phyloP scores from a whole-genome alignment of 2,329 filamentous ascomycete species.

The Ophiosphaerella narmari region DNA sequence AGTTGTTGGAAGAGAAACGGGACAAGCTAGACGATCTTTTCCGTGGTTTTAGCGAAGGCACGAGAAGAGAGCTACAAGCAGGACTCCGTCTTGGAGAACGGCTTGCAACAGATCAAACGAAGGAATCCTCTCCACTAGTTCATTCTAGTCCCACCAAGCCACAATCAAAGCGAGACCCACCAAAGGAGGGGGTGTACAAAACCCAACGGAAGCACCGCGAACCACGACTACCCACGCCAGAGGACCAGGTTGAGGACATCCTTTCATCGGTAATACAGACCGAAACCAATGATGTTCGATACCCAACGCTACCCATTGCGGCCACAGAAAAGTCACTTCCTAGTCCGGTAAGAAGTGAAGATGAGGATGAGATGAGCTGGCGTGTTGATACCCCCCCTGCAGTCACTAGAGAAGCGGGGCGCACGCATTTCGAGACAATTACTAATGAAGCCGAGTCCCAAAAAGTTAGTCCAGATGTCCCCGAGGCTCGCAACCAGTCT shows the following conservation, averaged over 20 bases:
- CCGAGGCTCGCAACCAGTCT: background rate
- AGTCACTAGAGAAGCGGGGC: constrained; percentile 1
- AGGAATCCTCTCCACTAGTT: constrained; percentile 18
- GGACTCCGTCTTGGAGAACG: constrained; percentile 47
- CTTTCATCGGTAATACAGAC: constrained; percentile 14
- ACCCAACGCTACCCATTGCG: constrained; percentile 24
- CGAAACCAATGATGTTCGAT: constrained; percentile 27
- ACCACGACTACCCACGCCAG: constrained; percentile 42
- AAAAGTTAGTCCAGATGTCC: background rate
- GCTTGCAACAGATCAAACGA: constrained; percentile 33
- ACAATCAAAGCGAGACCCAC: constrained; percentile 6
- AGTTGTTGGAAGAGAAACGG: constrained; percentile 25
- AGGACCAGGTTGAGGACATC: constrained; percentile 35
- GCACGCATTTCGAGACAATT: constrained; percentile 7
- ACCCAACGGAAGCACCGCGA: constrained; percentile 28
- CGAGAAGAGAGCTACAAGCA: constrained; percentile 44
- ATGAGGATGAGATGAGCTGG: constrained; percentile 43
- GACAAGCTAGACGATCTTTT: constrained; percentile 44
- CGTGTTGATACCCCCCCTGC: constrained; percentile 28
- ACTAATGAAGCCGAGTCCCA: constrained; percentile 9
- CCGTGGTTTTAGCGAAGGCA: constrained; percentile 46
- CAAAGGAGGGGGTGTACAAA: constrained; percentile 28
- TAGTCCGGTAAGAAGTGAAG: constrained; percentile 38
- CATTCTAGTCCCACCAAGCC: constrained; percentile 23
- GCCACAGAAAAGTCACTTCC: constrained; percentile 27